phyloP scores from a whole-genome alignment of 73 alveolate species.

The Symbiodinium natans region DNA sequence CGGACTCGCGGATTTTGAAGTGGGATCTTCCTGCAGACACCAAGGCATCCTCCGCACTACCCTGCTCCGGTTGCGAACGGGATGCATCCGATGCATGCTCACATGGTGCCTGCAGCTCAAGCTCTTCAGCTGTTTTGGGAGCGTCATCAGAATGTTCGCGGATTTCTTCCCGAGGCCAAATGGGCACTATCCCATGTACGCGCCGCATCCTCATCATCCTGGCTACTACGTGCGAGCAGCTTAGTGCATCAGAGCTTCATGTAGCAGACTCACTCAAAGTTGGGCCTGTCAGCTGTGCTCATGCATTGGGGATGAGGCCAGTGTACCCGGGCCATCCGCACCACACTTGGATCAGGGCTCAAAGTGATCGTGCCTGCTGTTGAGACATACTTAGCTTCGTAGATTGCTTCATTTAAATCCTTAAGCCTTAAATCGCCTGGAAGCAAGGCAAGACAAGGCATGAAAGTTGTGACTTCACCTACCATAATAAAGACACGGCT shows the following conservation, averaged over 20 bases:
- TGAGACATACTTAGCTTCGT: background rate
- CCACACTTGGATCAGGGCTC: background rate
- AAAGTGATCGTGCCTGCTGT: background rate
- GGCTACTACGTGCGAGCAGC: constrained; percentile 34
- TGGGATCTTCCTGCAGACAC: too few relatives aligned
- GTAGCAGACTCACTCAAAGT: background rate
- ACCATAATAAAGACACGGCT: too few relatives aligned
- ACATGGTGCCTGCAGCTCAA: background rate
- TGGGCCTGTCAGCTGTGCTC: background rate
- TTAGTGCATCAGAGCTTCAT: background rate
- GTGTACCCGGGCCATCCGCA: background rate
- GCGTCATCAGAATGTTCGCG: too few relatives aligned
- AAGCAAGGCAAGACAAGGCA: too few relatives aligned
- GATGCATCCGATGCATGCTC: constrained; percentile 1
- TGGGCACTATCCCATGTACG: constrained; percentile 37
- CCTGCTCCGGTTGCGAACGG: background rate
- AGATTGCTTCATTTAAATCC: too few relatives aligned
- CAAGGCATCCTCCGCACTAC: background rate
- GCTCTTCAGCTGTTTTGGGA: background rate
- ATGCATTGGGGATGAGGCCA: background rate
- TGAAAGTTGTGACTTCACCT: too few relatives aligned
- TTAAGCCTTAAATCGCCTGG: too few relatives aligned
- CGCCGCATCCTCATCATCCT: constrained; percentile 56
- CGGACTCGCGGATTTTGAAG: too few relatives aligned
- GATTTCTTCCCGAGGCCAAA: constrained; percentile 13